Conservation (phyloP, 352 stramenopile genomes). For the Aphanomyces stellatus region DNA sequence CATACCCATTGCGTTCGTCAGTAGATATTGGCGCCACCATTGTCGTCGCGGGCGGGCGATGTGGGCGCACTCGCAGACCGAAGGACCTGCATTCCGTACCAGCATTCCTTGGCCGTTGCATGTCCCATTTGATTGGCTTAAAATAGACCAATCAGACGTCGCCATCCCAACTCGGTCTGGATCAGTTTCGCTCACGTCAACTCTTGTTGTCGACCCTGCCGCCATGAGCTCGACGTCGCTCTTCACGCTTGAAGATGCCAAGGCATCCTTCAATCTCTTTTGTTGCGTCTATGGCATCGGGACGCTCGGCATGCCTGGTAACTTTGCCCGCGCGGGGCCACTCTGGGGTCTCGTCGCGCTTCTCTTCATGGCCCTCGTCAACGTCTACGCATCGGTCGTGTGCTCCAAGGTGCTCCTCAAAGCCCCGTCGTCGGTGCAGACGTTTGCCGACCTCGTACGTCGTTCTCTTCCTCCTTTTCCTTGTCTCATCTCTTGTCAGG, state of each 20-base stretch:
- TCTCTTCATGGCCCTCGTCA: slow-evolving; percentile 21
- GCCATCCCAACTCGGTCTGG: too few relatives aligned
- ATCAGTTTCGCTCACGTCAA: too few relatives aligned
- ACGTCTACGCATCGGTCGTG: slow-evolving; percentile 24
- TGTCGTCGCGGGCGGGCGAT: too few relatives aligned
- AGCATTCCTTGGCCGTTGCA: too few relatives aligned
- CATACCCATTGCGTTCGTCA: too few relatives aligned
- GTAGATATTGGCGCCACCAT: too few relatives aligned
- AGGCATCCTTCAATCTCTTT: slow-evolving; percentile 24
- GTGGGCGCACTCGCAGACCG: too few relatives aligned
- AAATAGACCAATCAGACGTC: too few relatives aligned
- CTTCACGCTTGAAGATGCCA: slow-evolving; percentile 22
- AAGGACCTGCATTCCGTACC: too few relatives aligned
- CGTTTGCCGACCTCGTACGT: slow-evolving; percentile 27
- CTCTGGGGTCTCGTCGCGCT: slow-evolving; percentile 17
- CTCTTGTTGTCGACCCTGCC: too few relatives aligned
- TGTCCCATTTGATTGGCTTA: too few relatives aligned
- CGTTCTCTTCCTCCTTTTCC: not conserved
- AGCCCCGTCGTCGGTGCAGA: slow-evolving; percentile 16
- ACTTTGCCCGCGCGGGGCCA: slow-evolving; percentile 23
- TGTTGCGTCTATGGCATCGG: slow-evolving; percentile 27
- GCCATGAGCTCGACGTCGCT: not conserved
- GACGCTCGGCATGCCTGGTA: slow-evolving; percentile 23
- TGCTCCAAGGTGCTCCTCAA: slow-evolving; percentile 22
- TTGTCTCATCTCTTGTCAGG: not conserved